Conservation (phyloP, 2,329 filamentous ascomycete genomes). For the Waltergamsia citrina region DNA sequence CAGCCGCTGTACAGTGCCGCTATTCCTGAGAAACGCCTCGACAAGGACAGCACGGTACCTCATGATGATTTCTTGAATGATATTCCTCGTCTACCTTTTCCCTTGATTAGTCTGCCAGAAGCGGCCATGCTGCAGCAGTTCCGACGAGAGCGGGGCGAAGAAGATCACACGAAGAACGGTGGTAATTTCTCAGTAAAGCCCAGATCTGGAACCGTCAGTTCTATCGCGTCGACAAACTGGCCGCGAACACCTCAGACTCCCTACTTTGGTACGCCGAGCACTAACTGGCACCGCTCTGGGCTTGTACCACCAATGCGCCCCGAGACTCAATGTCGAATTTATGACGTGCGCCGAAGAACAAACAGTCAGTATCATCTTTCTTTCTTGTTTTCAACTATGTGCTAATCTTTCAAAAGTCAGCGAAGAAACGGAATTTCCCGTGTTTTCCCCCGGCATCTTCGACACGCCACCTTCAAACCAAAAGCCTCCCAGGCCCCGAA, state of each 20-base stretch:
- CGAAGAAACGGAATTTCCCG: background rate
- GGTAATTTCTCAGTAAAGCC: conserved; percentile 16
- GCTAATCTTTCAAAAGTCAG: background rate
- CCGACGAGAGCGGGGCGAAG: conserved; percentile 21
- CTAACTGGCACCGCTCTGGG: no score
- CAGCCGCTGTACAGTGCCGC: conserved; percentile 10
- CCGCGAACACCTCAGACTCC: conserved; percentile 16
- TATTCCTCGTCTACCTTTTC: conserved; percentile 21
- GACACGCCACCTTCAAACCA: conserved; percentile 8
- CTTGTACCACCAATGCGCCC: no score
- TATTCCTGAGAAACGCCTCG: background rate
- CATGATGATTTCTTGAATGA: conserved; percentile 13
- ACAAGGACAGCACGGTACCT: conserved; percentile 7
- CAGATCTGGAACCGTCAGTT: conserved; percentile 20
- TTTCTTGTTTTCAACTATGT: background rate
- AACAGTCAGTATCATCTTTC: background rate
- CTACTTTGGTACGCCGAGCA: no score
- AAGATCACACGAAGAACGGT: conserved; percentile 23
- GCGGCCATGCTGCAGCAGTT: conserved; percentile 22
- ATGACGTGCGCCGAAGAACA: no score
- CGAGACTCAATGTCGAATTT: no score
- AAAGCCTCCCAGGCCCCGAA: background rate
- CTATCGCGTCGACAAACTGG: conserved; percentile 11
- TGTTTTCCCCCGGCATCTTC: conserved; percentile 12
- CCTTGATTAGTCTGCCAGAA: conserved; percentile 25